Evolutionary conservation across 2,329 filamentous ascomycete species (phyloP).

Genomic region (Fusarium illudens): DNA sequence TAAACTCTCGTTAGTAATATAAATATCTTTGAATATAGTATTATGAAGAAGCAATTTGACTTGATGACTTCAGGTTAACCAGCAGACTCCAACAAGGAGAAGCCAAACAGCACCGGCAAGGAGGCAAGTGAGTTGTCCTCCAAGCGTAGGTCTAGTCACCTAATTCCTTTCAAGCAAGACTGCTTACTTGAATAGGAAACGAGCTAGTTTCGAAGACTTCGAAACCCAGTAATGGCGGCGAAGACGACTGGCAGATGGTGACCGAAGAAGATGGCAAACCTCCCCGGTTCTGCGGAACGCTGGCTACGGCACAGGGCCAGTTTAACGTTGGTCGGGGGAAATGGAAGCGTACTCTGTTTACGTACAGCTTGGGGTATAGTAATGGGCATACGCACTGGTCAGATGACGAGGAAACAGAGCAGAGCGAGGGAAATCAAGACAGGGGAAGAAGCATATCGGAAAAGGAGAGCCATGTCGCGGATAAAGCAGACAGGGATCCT

Average conservation of each 20-base stretch:
- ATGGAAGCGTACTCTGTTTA: not conserved
- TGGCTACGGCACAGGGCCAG: not conserved
- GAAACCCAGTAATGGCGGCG: not conserved
- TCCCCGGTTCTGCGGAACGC: not conserved
- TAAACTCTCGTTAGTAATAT: too few relatives aligned
- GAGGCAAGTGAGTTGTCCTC: not conserved
- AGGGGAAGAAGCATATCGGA: not conserved
- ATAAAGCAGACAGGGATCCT: not conserved
- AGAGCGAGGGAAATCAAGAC: not conserved
- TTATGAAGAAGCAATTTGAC: too few relatives aligned
- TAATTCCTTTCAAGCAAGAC: not conserved
- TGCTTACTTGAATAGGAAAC: not conserved
- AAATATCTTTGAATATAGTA: too few relatives aligned
- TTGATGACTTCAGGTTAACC: too few relatives aligned
- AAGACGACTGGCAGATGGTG: constrained; percentile 21
- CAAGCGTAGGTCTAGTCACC: not conserved
- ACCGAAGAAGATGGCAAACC: not conserved
- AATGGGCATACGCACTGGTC: not conserved
- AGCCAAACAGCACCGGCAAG: not conserved
- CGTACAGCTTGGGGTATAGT: not conserved
- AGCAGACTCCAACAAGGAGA: not conserved
- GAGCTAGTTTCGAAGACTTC: not conserved
- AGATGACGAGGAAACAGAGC: not conserved
- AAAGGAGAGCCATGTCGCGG: not conserved
- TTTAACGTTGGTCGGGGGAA: not conserved